Conservation (phyloP, 2,329 filamentous ascomycete genomes). For the Trichoderma atrobrunneum region DNA sequence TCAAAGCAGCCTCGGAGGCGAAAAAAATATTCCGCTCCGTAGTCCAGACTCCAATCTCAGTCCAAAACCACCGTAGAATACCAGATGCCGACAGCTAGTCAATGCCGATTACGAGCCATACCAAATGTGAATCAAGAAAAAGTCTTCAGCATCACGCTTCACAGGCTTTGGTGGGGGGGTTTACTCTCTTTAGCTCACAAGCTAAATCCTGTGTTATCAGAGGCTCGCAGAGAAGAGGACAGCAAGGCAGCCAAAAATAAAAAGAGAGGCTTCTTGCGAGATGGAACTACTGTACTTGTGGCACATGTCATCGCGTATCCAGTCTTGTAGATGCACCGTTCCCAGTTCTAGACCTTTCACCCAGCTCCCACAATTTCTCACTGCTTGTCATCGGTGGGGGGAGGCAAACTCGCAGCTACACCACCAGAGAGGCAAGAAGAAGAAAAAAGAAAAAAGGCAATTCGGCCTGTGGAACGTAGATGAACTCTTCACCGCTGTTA, state of each 20-base stretch:
- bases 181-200: background rate
- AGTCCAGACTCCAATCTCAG: conserved; percentile 1
- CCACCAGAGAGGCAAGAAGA: background rate
- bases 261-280: background rate
- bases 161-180: background rate
- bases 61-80: background rate
- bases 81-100: background rate
- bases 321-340: background rate
- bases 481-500: conserved; percentile 1
- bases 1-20: background rate
- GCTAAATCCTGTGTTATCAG: background rate
- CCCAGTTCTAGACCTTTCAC: background rate
- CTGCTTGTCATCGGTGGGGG: background rate
- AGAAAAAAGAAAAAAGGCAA: background rate
- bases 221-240: background rate
- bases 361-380: background rate
- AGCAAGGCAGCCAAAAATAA: background rate
- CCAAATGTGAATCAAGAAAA: background rate
- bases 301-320: background rate
- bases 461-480: background rate
- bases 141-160: conserved; percentile 18
- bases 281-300: background rate
- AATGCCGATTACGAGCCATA: background rate
- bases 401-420: background rate
- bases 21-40: background rate